Conservation (phyloP, 257 asterid species). For the Solanum chilense region DNA sequence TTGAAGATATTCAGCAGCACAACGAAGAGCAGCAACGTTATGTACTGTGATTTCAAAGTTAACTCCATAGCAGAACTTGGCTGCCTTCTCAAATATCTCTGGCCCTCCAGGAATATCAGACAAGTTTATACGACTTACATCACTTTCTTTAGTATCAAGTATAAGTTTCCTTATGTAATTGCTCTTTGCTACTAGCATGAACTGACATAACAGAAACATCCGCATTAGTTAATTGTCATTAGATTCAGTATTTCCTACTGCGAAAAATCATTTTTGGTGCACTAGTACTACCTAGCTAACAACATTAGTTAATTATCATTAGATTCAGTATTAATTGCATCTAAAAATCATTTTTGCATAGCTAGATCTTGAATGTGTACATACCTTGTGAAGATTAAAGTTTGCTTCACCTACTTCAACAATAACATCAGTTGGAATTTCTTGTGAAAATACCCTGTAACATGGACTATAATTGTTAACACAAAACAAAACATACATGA, state of each 20-base stretch:
- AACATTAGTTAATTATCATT: not conserved
- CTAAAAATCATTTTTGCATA: not conserved
- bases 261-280: not conserved
- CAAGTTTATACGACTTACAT: conserved; percentile 47
- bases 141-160: conserved; percentile 57
- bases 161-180: conserved; percentile 63
- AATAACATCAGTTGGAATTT: conserved; percentile 73
- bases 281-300: not conserved
- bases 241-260: no score
- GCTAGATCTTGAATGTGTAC: not conserved
- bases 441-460: conserved; percentile 87
- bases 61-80: conserved; percentile 88
- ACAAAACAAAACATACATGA: not conserved
- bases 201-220: conserved; percentile 19
- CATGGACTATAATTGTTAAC: not conserved
- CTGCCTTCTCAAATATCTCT: conserved; percentile 81
- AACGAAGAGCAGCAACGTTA: conserved; percentile 81
- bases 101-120: conserved; percentile 89
- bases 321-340: no score
- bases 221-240: not conserved
- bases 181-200: conserved; percentile 96
- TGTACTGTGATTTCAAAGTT: conserved; percentile 96
- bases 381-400: conserved; percentile 89
- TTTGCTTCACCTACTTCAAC: conserved; percentile 73
- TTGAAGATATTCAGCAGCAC: conserved; percentile 83